Conservation (phyloP, 1,284 basidiomycete genomes). For the Rhizoctonia solani region DNA sequence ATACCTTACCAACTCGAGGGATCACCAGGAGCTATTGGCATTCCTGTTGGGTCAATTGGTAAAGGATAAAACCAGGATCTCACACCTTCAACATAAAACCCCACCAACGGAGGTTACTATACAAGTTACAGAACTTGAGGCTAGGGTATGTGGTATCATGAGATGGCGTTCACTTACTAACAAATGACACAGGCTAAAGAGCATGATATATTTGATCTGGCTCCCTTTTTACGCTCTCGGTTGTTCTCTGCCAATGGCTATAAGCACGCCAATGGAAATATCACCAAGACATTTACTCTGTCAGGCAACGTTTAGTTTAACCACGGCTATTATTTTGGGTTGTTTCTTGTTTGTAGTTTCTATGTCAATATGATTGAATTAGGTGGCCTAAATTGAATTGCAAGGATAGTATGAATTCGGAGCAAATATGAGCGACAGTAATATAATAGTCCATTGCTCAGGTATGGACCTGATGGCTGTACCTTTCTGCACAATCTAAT, state of each 20-base stretch:
- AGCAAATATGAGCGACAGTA: too few relatives aligned
- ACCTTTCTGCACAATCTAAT: too few relatives aligned
- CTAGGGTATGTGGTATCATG: constrained; percentile 74
- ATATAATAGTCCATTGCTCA: too few relatives aligned
- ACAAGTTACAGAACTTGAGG: constrained; percentile 79
- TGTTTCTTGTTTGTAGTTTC: not conserved
- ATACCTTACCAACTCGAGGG: constrained; percentile 91
- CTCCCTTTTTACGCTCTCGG: constrained; percentile 82
- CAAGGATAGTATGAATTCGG: too few relatives aligned
- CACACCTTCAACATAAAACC: constrained; percentile 74
- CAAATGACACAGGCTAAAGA: constrained; percentile 73
- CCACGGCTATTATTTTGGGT: not conserved
- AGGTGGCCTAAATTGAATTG: too few relatives aligned
- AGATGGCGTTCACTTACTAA: too few relatives aligned
- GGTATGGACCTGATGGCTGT: too few relatives aligned
- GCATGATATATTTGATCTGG: constrained; percentile 90
- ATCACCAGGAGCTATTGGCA: constrained; percentile 93
- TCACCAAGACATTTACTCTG: constrained; percentile 67
- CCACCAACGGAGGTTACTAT: constrained; percentile 77
- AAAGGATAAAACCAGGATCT: constrained; percentile 90
- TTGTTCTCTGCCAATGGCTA: constrained; percentile 93
- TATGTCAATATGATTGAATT: not conserved
- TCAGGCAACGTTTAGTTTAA: too few relatives aligned
- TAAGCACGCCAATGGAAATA: constrained; percentile 62
- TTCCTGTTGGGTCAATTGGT: constrained; percentile 94